A percentile compares a stretch with the other conserved stretches of the same genome.
phyloP scores from a whole-genome alignment of 2,329 filamentous ascomycete genomes.

The Pseudogymnoascus sp. region DNA sequence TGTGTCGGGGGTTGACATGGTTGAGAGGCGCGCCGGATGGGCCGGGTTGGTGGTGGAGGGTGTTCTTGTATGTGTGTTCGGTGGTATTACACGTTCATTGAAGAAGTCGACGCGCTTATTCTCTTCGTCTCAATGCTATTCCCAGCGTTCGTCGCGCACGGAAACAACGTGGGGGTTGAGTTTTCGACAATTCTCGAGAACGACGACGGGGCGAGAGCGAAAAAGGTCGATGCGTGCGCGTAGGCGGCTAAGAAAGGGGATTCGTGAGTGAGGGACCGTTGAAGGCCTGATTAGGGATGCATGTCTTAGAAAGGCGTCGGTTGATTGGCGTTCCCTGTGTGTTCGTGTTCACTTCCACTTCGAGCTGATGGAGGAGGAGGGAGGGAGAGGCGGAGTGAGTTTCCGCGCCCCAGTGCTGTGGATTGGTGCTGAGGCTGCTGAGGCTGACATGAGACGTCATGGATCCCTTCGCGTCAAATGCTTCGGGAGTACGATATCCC shows the following conservation, averaged over 20 bases:
- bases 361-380: neutral
- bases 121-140: neutral
- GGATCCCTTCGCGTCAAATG: neutral
- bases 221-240: slow-evolving; percentile 1
- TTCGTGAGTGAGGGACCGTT: neutral
- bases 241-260: neutral
- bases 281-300: neutral
- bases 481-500: neutral
- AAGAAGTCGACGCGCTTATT: neutral
- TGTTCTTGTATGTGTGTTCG: neutral
- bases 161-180: neutral
- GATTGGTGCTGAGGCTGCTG: neutral
- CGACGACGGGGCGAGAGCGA: neutral
- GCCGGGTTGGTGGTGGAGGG: neutral
- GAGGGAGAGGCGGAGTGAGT: neutral
- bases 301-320: neutral
- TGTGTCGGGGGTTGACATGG: slow-evolving; percentile 44
- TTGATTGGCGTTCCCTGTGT: neutral
- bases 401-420: neutral
- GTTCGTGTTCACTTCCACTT: neutral
- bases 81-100: neutral
- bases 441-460: neutral
- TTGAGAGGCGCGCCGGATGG: slow-evolving; percentile 12
- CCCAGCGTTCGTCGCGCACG: neutral
- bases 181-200: neutral